phyloP scores from a whole-genome alignment of 2,329 filamentous ascomycete species.

The Colletotrichum spaethianum region DNA sequence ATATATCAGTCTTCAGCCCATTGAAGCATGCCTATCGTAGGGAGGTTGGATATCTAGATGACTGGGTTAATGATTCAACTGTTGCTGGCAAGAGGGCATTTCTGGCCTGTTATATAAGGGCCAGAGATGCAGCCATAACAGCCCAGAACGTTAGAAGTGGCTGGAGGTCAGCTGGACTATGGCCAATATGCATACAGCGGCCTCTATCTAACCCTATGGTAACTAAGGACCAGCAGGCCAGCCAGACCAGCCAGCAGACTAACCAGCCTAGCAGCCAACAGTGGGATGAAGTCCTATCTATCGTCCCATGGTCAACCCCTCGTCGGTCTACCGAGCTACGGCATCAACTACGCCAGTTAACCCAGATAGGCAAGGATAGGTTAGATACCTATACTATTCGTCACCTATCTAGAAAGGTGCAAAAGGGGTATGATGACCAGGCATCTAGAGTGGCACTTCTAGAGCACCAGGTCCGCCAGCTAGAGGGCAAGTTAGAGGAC shows the following conservation, averaged over 20 bases:
- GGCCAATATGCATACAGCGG: too few relatives aligned
- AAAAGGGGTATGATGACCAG: not conserved
- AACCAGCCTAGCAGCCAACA: too few relatives aligned
- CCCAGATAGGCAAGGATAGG: not conserved
- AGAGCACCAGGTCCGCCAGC: too few relatives aligned
- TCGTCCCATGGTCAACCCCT: too few relatives aligned
- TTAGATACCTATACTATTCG: not conserved
- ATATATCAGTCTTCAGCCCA: conserved; percentile 34
- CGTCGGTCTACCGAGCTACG: too few relatives aligned
- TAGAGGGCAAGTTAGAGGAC: too few relatives aligned
- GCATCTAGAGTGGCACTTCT: not conserved
- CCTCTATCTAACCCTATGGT: too few relatives aligned
- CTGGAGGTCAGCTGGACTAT: conserved; percentile 1
- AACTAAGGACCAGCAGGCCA: too few relatives aligned
- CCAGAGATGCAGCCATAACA: not conserved
- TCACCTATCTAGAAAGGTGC: not conserved
- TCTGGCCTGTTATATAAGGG: conserved; percentile 2
- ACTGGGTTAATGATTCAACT: not conserved
- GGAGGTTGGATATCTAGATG: not conserved
- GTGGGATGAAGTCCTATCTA: too few relatives aligned
- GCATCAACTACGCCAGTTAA: not conserved
- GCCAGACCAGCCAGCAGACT: too few relatives aligned
- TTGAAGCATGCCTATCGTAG: conserved; percentile 7
- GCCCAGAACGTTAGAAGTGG: not conserved
- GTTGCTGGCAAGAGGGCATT: conserved; percentile 14